These are phyloP conservation scores for Datura wrightii DNA, from an alignment of 257 asterid species.

Conservation along the genomic window DNA sequence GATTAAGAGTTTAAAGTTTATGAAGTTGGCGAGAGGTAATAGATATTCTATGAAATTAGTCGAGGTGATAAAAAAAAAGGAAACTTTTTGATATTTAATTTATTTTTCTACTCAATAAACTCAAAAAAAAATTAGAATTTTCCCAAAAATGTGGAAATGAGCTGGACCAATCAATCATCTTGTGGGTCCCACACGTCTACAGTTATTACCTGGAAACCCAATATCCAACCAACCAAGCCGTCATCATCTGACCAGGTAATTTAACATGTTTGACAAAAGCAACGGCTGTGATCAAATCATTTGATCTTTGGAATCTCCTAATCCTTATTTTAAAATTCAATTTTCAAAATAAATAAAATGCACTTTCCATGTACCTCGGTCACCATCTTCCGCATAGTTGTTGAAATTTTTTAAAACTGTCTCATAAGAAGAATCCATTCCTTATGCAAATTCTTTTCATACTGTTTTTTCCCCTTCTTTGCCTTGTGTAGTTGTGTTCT, in stretches of 20 bases:
- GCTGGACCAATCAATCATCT: neutral
- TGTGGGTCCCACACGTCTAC: neutral
- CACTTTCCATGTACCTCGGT: constrained; percentile 4
- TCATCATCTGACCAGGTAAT: neutral
- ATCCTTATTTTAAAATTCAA: neutral
- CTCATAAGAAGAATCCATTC: neutral
- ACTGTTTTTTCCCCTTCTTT: neutral
- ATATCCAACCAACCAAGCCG: neutral
- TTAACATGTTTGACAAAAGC: neutral
- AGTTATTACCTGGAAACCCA: neutral
- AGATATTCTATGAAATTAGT: too few species aligned
- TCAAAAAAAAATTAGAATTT: too few species aligned
- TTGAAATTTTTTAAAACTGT: neutral
- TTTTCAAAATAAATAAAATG: neutral
- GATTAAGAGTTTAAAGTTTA: too few species aligned
- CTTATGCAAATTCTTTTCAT: neutral
- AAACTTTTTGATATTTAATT: too few species aligned
- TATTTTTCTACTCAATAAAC: too few species aligned
- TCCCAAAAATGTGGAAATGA: neutral
- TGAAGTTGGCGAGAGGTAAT: too few species aligned
- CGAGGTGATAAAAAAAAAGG: too few species aligned
- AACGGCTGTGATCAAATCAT: neutral
- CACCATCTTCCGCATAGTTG: neutral
- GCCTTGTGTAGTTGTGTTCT: neutral
- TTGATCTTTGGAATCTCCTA: neutral